phyloP scores from a whole-genome alignment of 345 rosid genomes.

The Erucastrum elatum region DNA sequence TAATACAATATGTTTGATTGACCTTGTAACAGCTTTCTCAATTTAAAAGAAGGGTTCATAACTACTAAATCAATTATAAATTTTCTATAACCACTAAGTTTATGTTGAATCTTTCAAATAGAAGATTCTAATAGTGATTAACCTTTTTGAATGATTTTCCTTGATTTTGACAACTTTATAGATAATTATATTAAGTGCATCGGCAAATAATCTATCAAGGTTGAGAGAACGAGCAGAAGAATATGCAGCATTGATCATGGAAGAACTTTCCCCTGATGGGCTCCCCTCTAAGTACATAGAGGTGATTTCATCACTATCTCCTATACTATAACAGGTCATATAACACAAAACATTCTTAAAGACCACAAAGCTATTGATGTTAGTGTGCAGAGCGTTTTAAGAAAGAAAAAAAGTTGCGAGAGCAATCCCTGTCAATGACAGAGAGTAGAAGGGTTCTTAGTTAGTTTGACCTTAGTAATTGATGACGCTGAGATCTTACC shows the following conservation, averaged over 20 bases:
- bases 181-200: conserved; percentile 94
- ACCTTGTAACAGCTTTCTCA: conserved; percentile 22
- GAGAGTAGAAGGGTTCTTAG: conserved; percentile 24
- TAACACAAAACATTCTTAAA: conserved; percentile 14
- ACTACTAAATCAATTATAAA: conserved; percentile 12
- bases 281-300: conserved; percentile 68
- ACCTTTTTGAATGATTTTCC: neutral
- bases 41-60: neutral
- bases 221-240: conserved; percentile 93
- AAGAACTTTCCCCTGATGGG: conserved; percentile 65
- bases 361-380: neutral
- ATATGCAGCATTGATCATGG: conserved; percentile 96
- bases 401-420: neutral
- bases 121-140: conserved; percentile 6
- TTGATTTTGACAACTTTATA: conserved; percentile 38
- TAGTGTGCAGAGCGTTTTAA: neutral
- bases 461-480: conserved; percentile 23
- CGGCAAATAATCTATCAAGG: conserved; percentile 86
- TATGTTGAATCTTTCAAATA: conserved; percentile 31
- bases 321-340: neutral
- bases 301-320: conserved; percentile 49
- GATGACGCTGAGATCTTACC: conserved; percentile 18
- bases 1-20: neutral
- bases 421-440: conserved; percentile 3
- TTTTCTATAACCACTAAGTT: conserved; percentile 5